Evolutionary conservation across 1,284 basidiomycete genomes (phyloP).

Genomic region (Polyporus tsugae): DNA sequence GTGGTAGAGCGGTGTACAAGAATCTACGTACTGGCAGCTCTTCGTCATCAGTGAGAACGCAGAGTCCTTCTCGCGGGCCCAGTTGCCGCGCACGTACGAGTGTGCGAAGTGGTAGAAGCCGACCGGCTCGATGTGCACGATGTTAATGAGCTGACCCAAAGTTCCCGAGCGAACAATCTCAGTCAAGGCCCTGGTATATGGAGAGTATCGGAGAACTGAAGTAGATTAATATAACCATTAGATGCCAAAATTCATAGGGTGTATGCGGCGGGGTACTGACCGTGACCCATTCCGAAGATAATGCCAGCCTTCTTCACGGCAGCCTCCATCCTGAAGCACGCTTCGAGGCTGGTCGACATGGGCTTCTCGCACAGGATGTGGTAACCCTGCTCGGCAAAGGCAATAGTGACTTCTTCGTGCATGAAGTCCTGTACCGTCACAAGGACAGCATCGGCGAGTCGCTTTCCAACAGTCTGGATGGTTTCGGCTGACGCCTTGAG

Average conservation of each 20-base stretch:
- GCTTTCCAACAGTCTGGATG: constrained; percentile 65
- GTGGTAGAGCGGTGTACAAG: constrained; percentile 5
- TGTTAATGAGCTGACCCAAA: constrained; percentile 82
- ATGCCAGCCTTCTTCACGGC: constrained; percentile 71
- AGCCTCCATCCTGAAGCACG: constrained; percentile 79
- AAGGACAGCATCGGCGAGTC: constrained; percentile 82
- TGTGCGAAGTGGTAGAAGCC: constrained; percentile 88
- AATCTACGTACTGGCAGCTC: constrained; percentile 77
- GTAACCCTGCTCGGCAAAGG: constrained; percentile 83
- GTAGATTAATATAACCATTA: not conserved
- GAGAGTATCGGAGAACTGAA: constrained; percentile 85
- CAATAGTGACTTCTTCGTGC: constrained; percentile 76
- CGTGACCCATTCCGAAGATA: constrained; percentile 89
- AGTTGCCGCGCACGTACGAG: constrained; percentile 85
- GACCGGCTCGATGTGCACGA: constrained; percentile 80
- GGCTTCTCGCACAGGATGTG: constrained; percentile 92
- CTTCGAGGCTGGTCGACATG: constrained; percentile 79
- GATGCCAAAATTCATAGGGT: constrained; percentile 9
- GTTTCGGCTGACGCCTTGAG: constrained; percentile 71
- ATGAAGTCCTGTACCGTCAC: constrained; percentile 81
- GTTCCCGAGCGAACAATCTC: constrained; percentile 73
- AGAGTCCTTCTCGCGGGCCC: constrained; percentile 73
- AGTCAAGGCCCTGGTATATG: constrained; percentile 77
- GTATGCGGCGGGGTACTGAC: constrained; percentile 44
- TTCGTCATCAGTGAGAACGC: constrained; percentile 89